Evolutionary conservation across 2,329 filamentous ascomycete genomes (phyloP).

Genomic region (Anthostomella pinea): DNA sequence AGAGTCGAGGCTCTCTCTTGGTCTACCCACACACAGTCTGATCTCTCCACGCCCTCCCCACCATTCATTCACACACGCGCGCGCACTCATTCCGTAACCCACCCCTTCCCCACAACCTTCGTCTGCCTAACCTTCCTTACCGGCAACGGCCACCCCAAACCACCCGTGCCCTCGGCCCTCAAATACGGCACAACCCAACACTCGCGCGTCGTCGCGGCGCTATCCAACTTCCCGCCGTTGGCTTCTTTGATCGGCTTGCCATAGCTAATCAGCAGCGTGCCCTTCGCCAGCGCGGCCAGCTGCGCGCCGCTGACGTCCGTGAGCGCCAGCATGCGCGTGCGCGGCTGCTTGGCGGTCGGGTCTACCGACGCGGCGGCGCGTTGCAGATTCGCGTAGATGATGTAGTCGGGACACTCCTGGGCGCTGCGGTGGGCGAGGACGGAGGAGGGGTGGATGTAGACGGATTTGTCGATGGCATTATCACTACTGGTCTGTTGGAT

Average conservation of each 20-base stretch:
- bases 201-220: slow-evolving; percentile 53
- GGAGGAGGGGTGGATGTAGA: slow-evolving; percentile 86
- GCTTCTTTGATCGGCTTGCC: slow-evolving; percentile 91
- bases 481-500: slow-evolving; percentile 42
- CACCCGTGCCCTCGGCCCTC: slow-evolving; percentile 62
- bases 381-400: slow-evolving; percentile 86
- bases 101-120: slow-evolving; percentile 69
- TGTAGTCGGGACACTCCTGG: slow-evolving; percentile 78
- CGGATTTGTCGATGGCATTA: slow-evolving; percentile 54
- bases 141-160: slow-evolving; percentile 79
- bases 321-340: slow-evolving; percentile 84
- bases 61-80: too few species aligned
- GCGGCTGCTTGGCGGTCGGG: slow-evolving; percentile 51
- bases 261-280: slow-evolving; percentile 78
- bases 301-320: slow-evolving; percentile 75
- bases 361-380: slow-evolving; percentile 50
- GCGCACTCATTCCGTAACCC: slow-evolving; percentile 62
- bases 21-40: too few species aligned
- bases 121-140: slow-evolving; percentile 81
- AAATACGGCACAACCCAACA: slow-evolving; percentile 82
- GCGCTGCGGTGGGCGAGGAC: slow-evolving; percentile 67
- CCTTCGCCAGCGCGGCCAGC: slow-evolving; percentile 74
- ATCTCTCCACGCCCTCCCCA: too few species aligned
- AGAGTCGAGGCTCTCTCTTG: too few species aligned
- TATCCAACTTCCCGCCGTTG: slow-evolving; percentile 45